phyloP scores from a whole-genome alignment of 257 asterid species.

The Solanum sejunctum region DNA sequence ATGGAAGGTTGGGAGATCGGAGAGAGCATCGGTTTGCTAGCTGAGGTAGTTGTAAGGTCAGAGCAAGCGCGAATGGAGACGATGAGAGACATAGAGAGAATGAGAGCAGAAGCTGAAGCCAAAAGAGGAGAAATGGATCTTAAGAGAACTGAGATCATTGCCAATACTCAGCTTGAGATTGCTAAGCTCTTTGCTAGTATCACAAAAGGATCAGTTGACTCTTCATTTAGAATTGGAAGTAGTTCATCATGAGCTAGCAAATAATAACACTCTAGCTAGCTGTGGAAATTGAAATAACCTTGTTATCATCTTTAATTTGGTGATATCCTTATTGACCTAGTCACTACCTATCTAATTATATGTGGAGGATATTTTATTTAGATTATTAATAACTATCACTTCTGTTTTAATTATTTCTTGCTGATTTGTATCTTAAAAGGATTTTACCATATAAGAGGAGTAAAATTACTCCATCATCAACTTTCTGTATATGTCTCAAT shows the following conservation, averaged over 20 bases:
- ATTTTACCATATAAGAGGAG: background rate
- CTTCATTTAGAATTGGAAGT: slow-evolving; percentile 37
- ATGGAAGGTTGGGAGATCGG: slow-evolving; percentile 29
- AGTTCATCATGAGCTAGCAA: slow-evolving; percentile 7
- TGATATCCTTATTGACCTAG: background rate
- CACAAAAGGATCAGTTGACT: slow-evolving; percentile 24
- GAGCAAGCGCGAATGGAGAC: slow-evolving; percentile 71
- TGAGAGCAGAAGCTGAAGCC: slow-evolving; percentile 65
- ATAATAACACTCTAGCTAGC: background rate
- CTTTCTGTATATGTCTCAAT: no score
- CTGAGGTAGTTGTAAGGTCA: slow-evolving; percentile 57
- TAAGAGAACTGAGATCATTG: slow-evolving; percentile 58
- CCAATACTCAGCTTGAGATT: slow-evolving; percentile 63
- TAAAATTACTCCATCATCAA: background rate
- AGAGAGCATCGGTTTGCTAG: slow-evolving; percentile 63
- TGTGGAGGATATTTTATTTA: background rate
- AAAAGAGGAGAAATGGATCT: slow-evolving; percentile 77
- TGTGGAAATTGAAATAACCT: background rate
- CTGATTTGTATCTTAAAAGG: background rate
- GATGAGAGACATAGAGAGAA: slow-evolving; percentile 60
- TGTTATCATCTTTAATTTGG: background rate
- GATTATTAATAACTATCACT: background rate
- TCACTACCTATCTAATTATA: background rate
- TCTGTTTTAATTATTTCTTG: background rate
- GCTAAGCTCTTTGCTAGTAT: slow-evolving; percentile 53